phyloP scores from a whole-genome alignment of 306 rosid genomes.

The Quercus gilva region DNA sequence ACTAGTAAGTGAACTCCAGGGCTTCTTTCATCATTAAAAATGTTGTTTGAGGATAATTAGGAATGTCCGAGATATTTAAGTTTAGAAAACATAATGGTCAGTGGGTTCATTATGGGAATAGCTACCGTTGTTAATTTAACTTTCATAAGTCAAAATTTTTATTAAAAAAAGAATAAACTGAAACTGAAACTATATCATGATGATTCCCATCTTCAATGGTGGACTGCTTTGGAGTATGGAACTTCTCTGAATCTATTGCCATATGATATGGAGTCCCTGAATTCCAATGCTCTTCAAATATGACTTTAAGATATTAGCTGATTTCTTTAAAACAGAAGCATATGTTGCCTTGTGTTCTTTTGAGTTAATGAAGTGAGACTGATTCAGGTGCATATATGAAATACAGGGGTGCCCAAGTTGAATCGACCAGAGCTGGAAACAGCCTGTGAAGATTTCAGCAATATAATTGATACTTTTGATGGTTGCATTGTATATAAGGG shows the following conservation, averaged over 20 bases:
- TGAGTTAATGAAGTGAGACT: not conserved
- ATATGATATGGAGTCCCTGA: not conserved
- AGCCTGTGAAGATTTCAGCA: constrained; percentile 98
- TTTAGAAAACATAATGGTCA: not conserved
- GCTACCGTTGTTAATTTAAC: not conserved
- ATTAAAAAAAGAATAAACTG: not conserved
- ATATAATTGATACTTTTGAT: constrained; percentile 48
- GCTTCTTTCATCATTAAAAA: not conserved
- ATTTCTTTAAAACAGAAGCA: not conserved
- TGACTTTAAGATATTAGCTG: constrained; percentile 2
- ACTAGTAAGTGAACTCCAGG: not conserved
- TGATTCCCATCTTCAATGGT: not conserved
- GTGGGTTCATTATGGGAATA: not conserved
- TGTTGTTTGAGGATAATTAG: not conserved
- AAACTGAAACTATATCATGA: not conserved
- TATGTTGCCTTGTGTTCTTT: not conserved
- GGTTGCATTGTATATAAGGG: constrained; percentile 72
- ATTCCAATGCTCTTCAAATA: not conserved
- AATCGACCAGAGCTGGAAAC: constrained; percentile 72
- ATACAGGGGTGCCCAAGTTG: constrained; percentile 88
- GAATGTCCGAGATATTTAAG: not conserved
- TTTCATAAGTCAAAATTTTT: not conserved
- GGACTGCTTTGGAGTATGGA: not conserved
- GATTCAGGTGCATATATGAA: constrained; percentile 4
- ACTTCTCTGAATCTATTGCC: not conserved